Percentiles rank a stretch among this genome's conserved stretches.
These are phyloP conservation scores for Sarcocystis neurona DNA, from an alignment of 169 alveolate species.

Conservation along the genomic window DNA sequence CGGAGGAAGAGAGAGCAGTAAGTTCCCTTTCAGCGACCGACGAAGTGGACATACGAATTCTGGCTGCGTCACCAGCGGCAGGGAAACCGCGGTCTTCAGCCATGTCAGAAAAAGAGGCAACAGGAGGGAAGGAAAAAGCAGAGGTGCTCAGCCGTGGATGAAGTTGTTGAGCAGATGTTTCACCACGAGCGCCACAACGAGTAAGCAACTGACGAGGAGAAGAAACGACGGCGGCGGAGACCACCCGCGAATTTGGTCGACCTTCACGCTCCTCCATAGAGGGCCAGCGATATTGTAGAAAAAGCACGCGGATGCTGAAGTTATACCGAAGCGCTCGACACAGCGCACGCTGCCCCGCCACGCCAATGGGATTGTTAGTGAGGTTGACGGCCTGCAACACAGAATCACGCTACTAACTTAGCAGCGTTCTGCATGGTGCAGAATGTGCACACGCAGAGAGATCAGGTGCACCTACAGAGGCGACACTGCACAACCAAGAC, in stretches of 20 bases:
- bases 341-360: slow-evolving; percentile 8
- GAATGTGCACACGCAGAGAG: no score
- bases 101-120: background rate
- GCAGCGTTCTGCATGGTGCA: no score
- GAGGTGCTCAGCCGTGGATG: no score
- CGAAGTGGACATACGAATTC: background rate
- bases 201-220: no score
- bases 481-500: no score
- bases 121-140: background rate
- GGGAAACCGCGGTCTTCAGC: background rate
- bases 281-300: background rate
- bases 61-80: no score
- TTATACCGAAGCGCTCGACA: slow-evolving; percentile 4
- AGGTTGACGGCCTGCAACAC: background rate
- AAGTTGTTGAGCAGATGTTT: background rate
- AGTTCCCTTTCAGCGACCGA: background rate
- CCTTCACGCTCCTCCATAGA: background rate
- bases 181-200: no score
- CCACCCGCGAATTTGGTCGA: background rate
- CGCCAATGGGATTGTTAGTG: slow-evolving; percentile 22
- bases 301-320: background rate
- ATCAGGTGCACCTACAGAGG: no score
- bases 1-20: background rate
- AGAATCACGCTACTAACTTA: no score
- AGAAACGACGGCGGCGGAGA: no score